These are phyloP conservation scores for Globisporangium heterothallicum DNA, from an alignment of 352 stramenopile species.

Conservation along the genomic window DNA sequence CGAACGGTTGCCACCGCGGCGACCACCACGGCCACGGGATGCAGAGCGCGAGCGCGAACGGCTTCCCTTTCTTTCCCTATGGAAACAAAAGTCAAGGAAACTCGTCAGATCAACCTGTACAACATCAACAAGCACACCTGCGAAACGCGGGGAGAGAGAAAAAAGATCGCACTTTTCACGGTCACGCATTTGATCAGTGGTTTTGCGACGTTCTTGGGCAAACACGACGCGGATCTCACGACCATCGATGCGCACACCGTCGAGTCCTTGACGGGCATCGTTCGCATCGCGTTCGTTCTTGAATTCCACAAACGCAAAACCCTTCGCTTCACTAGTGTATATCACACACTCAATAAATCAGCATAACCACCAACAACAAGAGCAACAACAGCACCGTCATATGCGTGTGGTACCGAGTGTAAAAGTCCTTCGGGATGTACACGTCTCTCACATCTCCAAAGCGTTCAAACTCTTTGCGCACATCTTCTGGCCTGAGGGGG, in stretches of 20 bases:
- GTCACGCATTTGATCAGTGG: conserved; percentile 92
- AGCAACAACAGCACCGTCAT: conserved; percentile 4
- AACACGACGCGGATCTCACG: conserved; percentile 93
- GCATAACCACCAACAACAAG: neutral
- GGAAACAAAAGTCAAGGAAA: neutral
- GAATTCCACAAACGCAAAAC: conserved; percentile 96
- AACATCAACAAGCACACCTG: conserved; percentile 5
- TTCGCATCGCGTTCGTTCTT: conserved; percentile 88
- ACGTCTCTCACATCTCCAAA: conserved; percentile 94
- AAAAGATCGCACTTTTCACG: conserved; percentile 47
- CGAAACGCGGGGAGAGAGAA: too few species aligned
- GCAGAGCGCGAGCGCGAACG: conserved; percentile 32
- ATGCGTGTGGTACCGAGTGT: conserved; percentile 92
- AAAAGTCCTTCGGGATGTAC: conserved; percentile 94
- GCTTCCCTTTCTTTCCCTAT: conserved; percentile 23
- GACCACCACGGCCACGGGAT: conserved; percentile 17
- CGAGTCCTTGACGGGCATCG: conserved; percentile 88
- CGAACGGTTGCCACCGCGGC: conserved; percentile 21
- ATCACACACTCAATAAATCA: neutral
- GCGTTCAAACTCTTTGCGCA: conserved; percentile 90
- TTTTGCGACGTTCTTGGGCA: conserved; percentile 95
- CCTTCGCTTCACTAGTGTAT: conserved; percentile 78
- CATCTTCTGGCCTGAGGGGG: conserved; percentile 73
- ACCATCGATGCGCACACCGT: conserved; percentile 90
- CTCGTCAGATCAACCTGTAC: conserved; percentile 4